phyloP scores from a whole-genome alignment of 2,329 filamentous ascomycete species.

The Ceratocystis harringtonii region DNA sequence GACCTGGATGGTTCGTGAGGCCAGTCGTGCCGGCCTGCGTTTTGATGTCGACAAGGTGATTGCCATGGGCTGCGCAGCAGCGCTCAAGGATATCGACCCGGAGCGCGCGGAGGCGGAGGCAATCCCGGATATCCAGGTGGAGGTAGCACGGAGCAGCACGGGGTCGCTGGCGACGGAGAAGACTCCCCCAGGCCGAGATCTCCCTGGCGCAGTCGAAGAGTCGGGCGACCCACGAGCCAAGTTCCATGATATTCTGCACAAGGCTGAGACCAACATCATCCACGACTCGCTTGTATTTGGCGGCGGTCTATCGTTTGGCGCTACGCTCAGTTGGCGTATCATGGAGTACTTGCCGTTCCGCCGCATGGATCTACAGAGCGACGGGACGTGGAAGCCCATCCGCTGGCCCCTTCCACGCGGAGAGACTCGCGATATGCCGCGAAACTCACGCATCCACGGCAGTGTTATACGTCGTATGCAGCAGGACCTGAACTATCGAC shows the following conservation, averaged over 20 bases:
- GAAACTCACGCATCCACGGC: conserved; percentile 53
- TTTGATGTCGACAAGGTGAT: conserved; percentile 56
- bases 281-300: conserved; percentile 58
- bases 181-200: neutral
- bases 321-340: conserved; percentile 55
- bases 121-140: conserved; percentile 26
- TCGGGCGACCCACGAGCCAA: conserved; percentile 9
- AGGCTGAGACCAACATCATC: conserved; percentile 39
- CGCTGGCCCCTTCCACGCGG: conserved; percentile 65
- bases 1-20: conserved; percentile 52
- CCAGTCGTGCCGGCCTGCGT: conserved; percentile 46
- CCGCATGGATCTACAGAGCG: conserved; percentile 58
- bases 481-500: conserved; percentile 47
- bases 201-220: neutral
- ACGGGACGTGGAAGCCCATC: conserved; percentile 67
- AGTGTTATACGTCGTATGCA: conserved; percentile 61
- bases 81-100: conserved; percentile 12
- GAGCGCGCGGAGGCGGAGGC: conserved; percentile 5
- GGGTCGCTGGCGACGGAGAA: conserved; percentile 9
- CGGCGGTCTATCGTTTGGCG: conserved; percentile 38
- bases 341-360: conserved; percentile 76
- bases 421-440: conserved; percentile 61
- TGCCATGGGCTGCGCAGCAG: conserved; percentile 46
- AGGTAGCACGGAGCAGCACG: conserved; percentile 20
- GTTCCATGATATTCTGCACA: conserved; percentile 45